A percentile compares a stretch with the other conserved stretches of the same genome.
phyloP scores from a whole-genome alignment of 257 asterid species.

The Eustoma russellianum region DNA sequence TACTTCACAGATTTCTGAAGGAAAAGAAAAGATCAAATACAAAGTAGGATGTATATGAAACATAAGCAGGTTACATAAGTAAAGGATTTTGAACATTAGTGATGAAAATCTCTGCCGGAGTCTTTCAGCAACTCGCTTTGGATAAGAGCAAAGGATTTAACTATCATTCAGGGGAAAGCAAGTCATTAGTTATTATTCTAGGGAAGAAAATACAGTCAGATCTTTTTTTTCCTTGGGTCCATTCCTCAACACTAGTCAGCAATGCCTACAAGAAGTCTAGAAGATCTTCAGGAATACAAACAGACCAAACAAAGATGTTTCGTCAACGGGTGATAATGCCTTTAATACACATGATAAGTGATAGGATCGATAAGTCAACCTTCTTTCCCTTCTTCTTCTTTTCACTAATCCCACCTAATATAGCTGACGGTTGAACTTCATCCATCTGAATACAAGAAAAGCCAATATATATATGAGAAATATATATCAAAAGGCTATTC shows the following conservation, averaged over 20 bases:
- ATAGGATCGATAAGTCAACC: slow-evolving; percentile 30
- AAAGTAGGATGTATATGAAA: slow-evolving; percentile 1
- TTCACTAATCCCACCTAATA: slow-evolving; percentile 68
- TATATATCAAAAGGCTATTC: background rate
- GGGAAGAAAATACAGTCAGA: no score
- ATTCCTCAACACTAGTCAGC: no score
- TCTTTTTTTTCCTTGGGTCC: no score
- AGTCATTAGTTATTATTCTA: no score
- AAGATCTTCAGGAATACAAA: no score
- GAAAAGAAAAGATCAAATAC: slow-evolving; percentile 7
- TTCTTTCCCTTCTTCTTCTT: slow-evolving; percentile 67
- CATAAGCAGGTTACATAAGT: background rate
- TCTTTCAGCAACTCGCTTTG: no score
- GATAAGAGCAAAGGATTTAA: no score
- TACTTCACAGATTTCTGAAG: slow-evolving; percentile 58
- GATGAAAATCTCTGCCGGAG: no score
- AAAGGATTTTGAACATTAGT: background rate
- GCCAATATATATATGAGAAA: background rate
- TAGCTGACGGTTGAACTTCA: slow-evolving; percentile 73
- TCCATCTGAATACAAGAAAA: slow-evolving; percentile 48
- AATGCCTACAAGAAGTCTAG: no score
- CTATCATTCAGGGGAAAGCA: no score
- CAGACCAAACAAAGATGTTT: no score
- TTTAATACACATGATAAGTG: background rate
- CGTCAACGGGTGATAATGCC: background rate